Base-by-base conservation (phyloP, 306 rosid genomes). In the Trifolium subterraneum region DNA sequence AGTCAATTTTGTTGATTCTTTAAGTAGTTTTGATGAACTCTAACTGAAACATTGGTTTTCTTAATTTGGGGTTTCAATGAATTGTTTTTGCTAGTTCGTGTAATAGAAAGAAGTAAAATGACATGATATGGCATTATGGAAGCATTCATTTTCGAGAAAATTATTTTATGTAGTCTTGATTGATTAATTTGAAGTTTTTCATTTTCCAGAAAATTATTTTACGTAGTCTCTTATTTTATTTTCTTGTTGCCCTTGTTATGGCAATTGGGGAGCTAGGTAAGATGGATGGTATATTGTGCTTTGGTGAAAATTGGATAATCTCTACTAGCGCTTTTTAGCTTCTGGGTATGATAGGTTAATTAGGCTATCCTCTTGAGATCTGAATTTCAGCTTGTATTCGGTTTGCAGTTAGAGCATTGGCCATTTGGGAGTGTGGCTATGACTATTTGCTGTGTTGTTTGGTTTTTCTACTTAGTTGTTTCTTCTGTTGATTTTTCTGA, bases 311-410 rank as follows among this genome's bases (percentile, higher is more conserved):
- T 19, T 64, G n/a, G 41, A 11, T 16, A 56, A 15, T 62, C 33
- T 42, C 65, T 42, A 18, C 10, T n/a, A 29, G 35, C 10, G 3
- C 19, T 44, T 50, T 61, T 47, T 45, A 16, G 20, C 20, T 51
- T 62, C 8, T 19, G 11, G 67, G 71, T 39, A 38, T 48, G 54
- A 13, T 29, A n/a, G 22, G 55, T 41, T 20, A 20, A 48, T 33
- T 41, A 64, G 68, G 62, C 19, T 31, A 42, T 71, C 20, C 16
- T 71, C 48, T 65, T 65, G 13, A 18, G 52, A 64, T 48, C 42
- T 42, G 42, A 54, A 15, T 64, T 72, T 64, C 66, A 38, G 59
- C 6, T 70, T 50, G 77, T n/a, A 78, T 25, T 41, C 16, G 19
- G 51, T 44, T 41, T 25, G 69, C 70, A 15, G 50, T 48, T 70